A percentile compares a stretch with the other conserved stretches of the same genome.
phyloP scores from a whole-genome alignment of 2,329 filamentous ascomycete genomes.

The Pseudogymnoascus sp. region DNA sequence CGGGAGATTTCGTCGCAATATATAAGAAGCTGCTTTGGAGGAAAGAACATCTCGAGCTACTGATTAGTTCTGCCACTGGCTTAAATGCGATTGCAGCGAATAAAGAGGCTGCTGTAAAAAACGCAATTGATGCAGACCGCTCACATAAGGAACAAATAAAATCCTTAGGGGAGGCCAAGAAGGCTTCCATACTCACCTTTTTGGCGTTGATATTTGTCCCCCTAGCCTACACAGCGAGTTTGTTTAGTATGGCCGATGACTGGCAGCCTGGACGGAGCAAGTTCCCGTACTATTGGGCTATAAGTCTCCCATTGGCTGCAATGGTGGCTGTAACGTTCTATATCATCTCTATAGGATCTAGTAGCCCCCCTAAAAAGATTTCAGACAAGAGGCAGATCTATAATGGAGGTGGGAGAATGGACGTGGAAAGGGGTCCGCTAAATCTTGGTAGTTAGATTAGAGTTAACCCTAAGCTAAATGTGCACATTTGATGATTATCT shows the following conservation, averaged over 20 bases:
- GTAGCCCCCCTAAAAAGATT: background rate
- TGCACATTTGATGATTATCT: background rate
- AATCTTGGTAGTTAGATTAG: background rate
- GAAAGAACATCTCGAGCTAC: background rate
- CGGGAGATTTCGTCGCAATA: background rate
- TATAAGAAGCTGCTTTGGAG: background rate
- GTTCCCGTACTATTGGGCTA: background rate
- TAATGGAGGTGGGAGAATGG: background rate
- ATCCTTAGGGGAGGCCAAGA: background rate
- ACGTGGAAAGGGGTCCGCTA: background rate
- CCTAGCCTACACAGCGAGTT: constrained; percentile 26
- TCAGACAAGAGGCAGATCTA: background rate
- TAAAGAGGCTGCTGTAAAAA: background rate
- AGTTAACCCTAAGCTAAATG: background rate
- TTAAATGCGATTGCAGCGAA: background rate
- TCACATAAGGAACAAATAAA: background rate
- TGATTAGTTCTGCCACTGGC: background rate
- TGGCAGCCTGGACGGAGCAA: background rate
- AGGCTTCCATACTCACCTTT: constrained; percentile 22
- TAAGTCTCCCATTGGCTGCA: background rate
- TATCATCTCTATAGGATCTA: background rate
- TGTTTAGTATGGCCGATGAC: constrained; percentile 28
- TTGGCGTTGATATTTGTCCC: constrained; percentile 31
- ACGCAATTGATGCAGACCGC: background rate
- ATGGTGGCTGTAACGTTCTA: background rate